Evolutionary conservation across 106 monocot genomes (phyloP), one percentile per base, ranked within the genome.

Genomic region (Triglochin maritima): DNA sequence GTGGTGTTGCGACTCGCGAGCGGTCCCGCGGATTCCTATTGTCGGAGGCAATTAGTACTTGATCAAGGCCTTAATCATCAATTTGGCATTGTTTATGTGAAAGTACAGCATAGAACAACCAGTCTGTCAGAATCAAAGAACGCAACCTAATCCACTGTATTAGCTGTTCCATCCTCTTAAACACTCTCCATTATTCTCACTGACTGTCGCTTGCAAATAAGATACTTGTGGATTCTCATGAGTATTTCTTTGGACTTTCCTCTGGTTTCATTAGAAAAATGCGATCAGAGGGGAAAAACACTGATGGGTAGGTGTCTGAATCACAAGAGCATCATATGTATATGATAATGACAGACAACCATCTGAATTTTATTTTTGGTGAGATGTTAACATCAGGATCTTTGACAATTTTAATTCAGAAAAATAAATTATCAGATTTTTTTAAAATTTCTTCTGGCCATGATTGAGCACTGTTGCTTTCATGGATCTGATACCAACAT

Each of bases 341-440:
- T 64, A 48, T 64, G 64, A 64, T 64, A 45, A 47, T 64, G 64
- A 64, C 64, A 47, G 5, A n/a, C 64, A 64, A 64, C 46, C 64
- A 47, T 64, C 64, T 41, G 14, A 64, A 45, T 46, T 47, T 64
- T 4, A 43, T 29, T 2, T 29, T 61, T 61, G 61, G 61, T 61
- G 29, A 61, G 61, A 61, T 61, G 61, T 61, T 15, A 61, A 10
- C 15, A 43, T 61, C 29, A 16, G 41, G 29, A 61, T 61, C 8
- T 61, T 43, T 42, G 2, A 10, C 15, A 29, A 6, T 6, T 52
- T 11, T 11, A 52, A 52, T 11, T 8, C 52, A 7, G 9, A 52
- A 52, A 52, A 52, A 52, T 8, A 52, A 52, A 52, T 8, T 10
- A 41, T 57, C 15, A 14, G 56, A 57, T 57, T 57, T 14, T 57